phyloP scores from a whole-genome alignment of 768 basidiomycete genomes.

The Hygrocybe punicea region DNA sequence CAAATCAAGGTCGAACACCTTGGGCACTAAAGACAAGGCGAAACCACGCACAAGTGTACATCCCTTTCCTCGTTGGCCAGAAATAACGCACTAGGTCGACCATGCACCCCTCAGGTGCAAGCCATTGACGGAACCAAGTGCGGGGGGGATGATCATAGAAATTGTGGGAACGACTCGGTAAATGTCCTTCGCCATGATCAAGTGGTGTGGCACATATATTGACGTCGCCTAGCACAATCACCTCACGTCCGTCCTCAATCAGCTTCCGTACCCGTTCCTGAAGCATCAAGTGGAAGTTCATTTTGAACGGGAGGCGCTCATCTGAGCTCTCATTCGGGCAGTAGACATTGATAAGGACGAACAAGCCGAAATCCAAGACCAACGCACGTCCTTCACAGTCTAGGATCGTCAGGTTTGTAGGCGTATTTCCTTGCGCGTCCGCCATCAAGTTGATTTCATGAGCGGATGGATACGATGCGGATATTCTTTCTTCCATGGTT shows the following conservation, averaged over 20 bases:
- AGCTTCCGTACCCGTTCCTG: conserved; percentile 73
- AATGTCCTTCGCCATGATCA: conserved; percentile 86
- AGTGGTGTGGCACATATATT: conserved; percentile 84
- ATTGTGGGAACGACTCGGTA: conserved; percentile 45
- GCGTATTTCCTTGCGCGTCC: conserved; percentile 16
- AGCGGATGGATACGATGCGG: conserved; percentile 49
- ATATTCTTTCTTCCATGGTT: conserved; percentile 57
- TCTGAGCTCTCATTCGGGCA: conserved; percentile 84
- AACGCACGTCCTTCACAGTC: conserved; percentile 89
- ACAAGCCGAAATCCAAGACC: conserved; percentile 85
- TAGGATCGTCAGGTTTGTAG: conserved; percentile 43
- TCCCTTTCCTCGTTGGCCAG: conserved; percentile 82
- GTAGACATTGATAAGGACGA: conserved; percentile 95
- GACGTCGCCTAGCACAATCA: conserved; percentile 88
- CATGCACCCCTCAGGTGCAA: conserved; percentile 58
- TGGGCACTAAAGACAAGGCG: conserved; percentile 4
- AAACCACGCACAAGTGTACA: conserved; percentile 85
- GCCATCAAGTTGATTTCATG: conserved; percentile 37
- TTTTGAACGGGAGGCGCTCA: conserved; percentile 81
- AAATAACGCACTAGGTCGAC: conserved; percentile 76
- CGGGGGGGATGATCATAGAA: conserved; percentile 14
- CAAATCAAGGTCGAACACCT: neutral
- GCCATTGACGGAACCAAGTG: conserved; percentile 58
- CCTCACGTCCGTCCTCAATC: conserved; percentile 50
- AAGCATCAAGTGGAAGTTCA: conserved; percentile 80